Percentiles rank a stretch among this genome's conserved stretches.
phyloP scores from a whole-genome alignment of 805 yeast species.

The Pichia scutulata region DNA sequence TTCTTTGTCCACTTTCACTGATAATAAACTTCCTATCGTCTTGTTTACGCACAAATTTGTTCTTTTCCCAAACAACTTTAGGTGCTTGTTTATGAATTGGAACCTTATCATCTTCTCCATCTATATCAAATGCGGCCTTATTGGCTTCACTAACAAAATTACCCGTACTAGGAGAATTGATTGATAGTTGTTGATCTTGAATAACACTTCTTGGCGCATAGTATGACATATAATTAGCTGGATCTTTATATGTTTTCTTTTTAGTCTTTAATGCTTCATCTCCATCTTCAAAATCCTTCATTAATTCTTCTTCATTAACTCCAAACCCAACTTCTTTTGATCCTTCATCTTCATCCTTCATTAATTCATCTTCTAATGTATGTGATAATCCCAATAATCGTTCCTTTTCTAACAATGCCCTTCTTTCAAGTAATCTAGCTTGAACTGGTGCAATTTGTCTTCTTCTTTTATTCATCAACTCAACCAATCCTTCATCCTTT shows the following conservation, averaged over 20 bases:
- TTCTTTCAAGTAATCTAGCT: conserved; percentile 63
- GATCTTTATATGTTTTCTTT: conserved; percentile 55
- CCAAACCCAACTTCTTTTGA: conserved; percentile 30
- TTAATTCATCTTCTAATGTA: conserved; percentile 63
- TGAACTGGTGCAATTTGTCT: conserved; percentile 76
- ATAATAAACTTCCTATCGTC: conserved; percentile 85
- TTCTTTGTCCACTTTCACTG: conserved; percentile 88
- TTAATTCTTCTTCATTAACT: conserved; percentile 40
- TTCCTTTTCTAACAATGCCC: conserved; percentile 61
- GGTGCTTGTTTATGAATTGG: conserved; percentile 58
- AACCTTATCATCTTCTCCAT: conserved; percentile 58
- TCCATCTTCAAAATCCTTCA: conserved; percentile 45
- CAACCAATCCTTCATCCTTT: conserved; percentile 61
- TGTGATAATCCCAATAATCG: conserved; percentile 69
- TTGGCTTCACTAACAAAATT: conserved; percentile 82
- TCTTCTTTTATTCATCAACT: conserved; percentile 81
- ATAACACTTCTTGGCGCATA: conserved; percentile 70
- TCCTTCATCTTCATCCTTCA: conserved; percentile 35
- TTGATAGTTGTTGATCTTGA: conserved; percentile 69
- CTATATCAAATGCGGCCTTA: conserved; percentile 80
- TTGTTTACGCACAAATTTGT: conserved; percentile 75
- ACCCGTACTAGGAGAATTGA: conserved; percentile 39
- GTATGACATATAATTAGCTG: conserved; percentile 75
- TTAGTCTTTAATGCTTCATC: conserved; percentile 30
- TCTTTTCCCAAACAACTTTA: conserved; percentile 87